Evolutionary conservation across 2,329 filamentous ascomycete genomes (phyloP).

Genomic region (Nemania sp.): DNA sequence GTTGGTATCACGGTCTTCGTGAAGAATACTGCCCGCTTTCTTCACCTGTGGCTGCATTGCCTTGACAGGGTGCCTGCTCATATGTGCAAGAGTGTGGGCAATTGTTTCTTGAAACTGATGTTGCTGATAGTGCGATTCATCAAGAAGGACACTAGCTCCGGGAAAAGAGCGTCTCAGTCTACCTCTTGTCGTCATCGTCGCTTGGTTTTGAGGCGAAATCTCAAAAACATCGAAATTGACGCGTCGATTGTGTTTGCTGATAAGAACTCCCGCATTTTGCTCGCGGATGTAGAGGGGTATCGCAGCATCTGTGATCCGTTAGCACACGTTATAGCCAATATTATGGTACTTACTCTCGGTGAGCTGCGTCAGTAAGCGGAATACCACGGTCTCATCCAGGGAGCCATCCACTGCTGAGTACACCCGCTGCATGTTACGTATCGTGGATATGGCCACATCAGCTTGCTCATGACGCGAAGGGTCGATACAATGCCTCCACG

Average conservation of each 20-base stretch:
- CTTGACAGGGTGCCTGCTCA: constrained; percentile 26
- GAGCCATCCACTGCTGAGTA: constrained; percentile 5
- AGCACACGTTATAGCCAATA: not conserved
- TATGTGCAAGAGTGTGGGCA: constrained; percentile 27
- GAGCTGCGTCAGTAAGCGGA: constrained; percentile 7
- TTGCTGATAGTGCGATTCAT: constrained; percentile 34
- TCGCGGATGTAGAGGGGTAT: constrained; percentile 38
- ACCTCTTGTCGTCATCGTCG: constrained; percentile 37
- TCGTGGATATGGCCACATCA: constrained; percentile 13
- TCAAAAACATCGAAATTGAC: constrained; percentile 44
- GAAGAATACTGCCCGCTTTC: constrained; percentile 41
- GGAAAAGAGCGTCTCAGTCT: constrained; percentile 36
- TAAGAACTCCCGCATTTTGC: constrained; percentile 45
- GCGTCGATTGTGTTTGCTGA: constrained; percentile 27
- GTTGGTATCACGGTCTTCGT: constrained; percentile 51
- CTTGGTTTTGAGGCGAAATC: constrained; percentile 36
- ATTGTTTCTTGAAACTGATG: constrained; percentile 22
- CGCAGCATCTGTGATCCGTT: constrained; percentile 14
- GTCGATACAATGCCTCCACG: constrained; percentile 2
- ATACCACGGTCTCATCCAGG: not conserved
- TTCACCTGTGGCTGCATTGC: constrained; percentile 25
- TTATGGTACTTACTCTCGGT: constrained; percentile 8
- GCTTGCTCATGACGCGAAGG: not conserved
- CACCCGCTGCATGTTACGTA: constrained; percentile 13
- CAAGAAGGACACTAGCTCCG: constrained; percentile 40